Evolutionary conservation across 2,329 filamentous ascomycete genomes (phyloP), one percentile per base, ranked within the genome.

Genomic region (Calonectria leucothoes): DNA sequence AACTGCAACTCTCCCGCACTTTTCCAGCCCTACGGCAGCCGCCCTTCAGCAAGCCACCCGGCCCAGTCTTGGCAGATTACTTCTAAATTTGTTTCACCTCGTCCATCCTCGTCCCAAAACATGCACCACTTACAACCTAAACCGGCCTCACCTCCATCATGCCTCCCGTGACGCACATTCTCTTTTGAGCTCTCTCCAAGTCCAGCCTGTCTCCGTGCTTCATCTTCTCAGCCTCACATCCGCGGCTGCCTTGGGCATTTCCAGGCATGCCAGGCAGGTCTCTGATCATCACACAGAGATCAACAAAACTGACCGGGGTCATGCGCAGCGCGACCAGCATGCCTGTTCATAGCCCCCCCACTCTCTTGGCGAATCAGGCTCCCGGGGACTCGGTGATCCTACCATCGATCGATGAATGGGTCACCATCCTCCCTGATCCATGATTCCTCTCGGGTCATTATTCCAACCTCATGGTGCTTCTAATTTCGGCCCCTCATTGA

Each of bases 111-210:
- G 17, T 59, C 55, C 59, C 39, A 31, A 64, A 68, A 57, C 70
- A 68, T 77, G 72, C 68, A 35, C 15, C 64, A 55, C 66, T 67
- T 71, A 72, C 68, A 66, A 66, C 70, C 33, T 70, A 66, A 74
- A 69, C 48, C 61, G 69, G 74, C 69, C 57, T 65, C 61, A 73
- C 29, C 15, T 39, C 42, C 67, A 63, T 37, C 12, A 27, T 64
- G 23, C 4, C 20, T 29, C 23, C 29, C 65, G n/a, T 37, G 55
- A 45, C 42, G 52, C 25, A 8, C 49, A 37, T 23, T 37, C 59
- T 31, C 59, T 27, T 31, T 14, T 3, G 23, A 11, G 25, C 51
- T 23, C 33, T 29, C 31, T 42, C 42, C 14, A 31, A 37, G 37
- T 33, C 2, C 55, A 31, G 48, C 66, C 33, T 3, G 20, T 39